Percentiles rank a stretch among this genome's conserved stretches.
phyloP scores from a whole-genome alignment of 2,329 filamentous ascomycete species.

The Xylaria multiplex region DNA sequence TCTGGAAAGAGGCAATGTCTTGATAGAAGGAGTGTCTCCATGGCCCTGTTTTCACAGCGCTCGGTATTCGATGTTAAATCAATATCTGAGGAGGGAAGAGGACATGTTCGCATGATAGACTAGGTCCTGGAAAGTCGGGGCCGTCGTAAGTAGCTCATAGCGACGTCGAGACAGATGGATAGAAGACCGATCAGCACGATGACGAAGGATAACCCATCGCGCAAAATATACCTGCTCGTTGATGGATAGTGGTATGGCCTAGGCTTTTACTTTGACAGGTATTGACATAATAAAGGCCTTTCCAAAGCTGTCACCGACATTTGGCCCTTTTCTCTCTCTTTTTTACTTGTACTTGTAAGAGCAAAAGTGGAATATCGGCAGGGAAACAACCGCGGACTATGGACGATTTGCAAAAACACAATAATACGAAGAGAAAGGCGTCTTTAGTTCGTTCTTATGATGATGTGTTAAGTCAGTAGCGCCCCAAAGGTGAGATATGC shows the following conservation, averaged over 20 bases:
- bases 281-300: constrained; percentile 7
- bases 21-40: constrained; percentile 37
- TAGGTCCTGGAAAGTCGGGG: constrained; percentile 29
- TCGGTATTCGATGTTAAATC: constrained; percentile 37
- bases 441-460: too few relatives aligned
- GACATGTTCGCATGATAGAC: constrained; percentile 36
- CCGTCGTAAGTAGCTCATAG: constrained; percentile 10
- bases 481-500: not conserved
- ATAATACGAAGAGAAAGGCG: too few relatives aligned
- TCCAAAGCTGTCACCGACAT: constrained; percentile 1
- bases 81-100: constrained; percentile 27
- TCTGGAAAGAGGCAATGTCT: constrained; percentile 35
- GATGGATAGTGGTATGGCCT: constrained; percentile 21
- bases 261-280: constrained; percentile 14
- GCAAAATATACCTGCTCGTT: constrained; percentile 10
- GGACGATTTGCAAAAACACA: too few relatives aligned
- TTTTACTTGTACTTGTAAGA: not conserved
- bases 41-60: constrained; percentile 19
- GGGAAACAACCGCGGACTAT: not conserved
- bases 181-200: constrained; percentile 18
- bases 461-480: not conserved
- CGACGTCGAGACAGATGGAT: constrained; percentile 13
- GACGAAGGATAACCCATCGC: constrained; percentile 14
- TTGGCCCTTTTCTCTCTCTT: not conserved
- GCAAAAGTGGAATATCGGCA: not conserved